phyloP scores from a whole-genome alignment of 148 eudicot genomes.

The Gaultheria prostrata region DNA sequence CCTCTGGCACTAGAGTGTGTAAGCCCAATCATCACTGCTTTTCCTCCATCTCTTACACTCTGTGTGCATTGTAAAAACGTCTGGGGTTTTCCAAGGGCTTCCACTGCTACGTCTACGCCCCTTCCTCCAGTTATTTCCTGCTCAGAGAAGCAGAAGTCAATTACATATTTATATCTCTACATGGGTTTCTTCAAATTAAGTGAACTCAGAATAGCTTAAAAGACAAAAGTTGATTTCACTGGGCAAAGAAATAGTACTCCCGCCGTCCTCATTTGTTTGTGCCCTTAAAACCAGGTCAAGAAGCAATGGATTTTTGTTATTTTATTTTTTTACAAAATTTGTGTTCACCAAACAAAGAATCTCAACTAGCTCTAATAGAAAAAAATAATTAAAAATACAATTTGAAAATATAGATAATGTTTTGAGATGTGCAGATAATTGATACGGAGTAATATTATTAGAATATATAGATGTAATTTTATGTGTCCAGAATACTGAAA shows the following conservation, averaged over 20 bases:
- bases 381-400: background rate
- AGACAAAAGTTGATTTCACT: background rate
- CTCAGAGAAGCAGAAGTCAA: constrained; percentile 4
- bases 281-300: background rate
- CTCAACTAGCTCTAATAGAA: background rate
- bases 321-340: background rate
- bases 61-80: constrained; percentile 90
- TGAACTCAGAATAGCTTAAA: background rate
- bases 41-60: constrained; percentile 97
- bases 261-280: background rate
- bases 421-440: background rate
- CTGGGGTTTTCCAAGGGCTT: constrained; percentile 83
- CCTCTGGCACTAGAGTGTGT: constrained; percentile 73
- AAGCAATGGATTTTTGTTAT: background rate
- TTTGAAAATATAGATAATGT: background rate
- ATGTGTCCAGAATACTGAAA: background rate
- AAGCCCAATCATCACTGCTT: constrained; percentile 99
- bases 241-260: background rate
- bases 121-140: constrained; percentile 94
- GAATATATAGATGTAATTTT: too few species aligned
- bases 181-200: background rate
- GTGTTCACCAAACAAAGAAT: background rate
- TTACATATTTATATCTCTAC: background rate
- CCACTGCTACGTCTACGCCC: constrained; percentile 91
- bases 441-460: too few species aligned